Conservation (phyloP, 495 filamentous ascomycete species). For the Clavariopsis aquatica region DNA sequence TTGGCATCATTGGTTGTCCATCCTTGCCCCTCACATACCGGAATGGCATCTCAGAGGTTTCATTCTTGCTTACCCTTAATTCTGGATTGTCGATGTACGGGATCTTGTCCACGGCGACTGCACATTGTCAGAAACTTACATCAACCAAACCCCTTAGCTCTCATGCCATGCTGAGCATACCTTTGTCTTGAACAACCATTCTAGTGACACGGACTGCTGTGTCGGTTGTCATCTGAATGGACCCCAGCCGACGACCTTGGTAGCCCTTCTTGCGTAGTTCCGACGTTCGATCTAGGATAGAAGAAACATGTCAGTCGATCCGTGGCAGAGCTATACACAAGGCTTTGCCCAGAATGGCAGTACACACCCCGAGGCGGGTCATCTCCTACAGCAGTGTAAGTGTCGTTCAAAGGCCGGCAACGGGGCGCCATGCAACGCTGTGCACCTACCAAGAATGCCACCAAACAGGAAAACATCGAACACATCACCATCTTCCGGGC, state of each 20-base stretch:
- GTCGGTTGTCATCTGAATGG: conserved; percentile 97
- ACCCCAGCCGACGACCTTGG: conserved; percentile 80
- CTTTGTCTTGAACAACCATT: conserved; percentile 78
- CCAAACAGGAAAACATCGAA: conserved; percentile 96
- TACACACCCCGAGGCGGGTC: conserved; percentile 87
- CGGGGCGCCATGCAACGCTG: neutral
- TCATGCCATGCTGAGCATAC: conserved; percentile 48
- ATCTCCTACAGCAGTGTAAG: conserved; percentile 63
- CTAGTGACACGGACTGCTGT: conserved; percentile 93
- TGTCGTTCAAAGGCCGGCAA: conserved; percentile 4
- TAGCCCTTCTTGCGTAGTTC: conserved; percentile 93
- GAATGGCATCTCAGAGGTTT: conserved; percentile 96
- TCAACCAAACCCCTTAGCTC: conserved; percentile 1
- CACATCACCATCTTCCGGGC: conserved; percentile 73
- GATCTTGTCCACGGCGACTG: conserved; percentile 74
- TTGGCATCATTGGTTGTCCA: conserved; percentile 84
- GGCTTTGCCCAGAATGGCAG: neutral
- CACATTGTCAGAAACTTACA: conserved; percentile 17
- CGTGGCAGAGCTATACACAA: conserved; percentile 8
- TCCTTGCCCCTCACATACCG: conserved; percentile 79
- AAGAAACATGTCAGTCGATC: conserved; percentile 34
- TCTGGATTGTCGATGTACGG: conserved; percentile 85
- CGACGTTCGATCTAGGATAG: conserved; percentile 81
- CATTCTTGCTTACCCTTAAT: conserved; percentile 82
- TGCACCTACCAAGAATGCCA: conserved; percentile 79